Percentiles rank a stretch among this genome's conserved stretches.
These are phyloP conservation scores for Yamadazyma membranifaciens DNA, from an alignment of 1,139 yeast species.

Conservation along the genomic window DNA sequence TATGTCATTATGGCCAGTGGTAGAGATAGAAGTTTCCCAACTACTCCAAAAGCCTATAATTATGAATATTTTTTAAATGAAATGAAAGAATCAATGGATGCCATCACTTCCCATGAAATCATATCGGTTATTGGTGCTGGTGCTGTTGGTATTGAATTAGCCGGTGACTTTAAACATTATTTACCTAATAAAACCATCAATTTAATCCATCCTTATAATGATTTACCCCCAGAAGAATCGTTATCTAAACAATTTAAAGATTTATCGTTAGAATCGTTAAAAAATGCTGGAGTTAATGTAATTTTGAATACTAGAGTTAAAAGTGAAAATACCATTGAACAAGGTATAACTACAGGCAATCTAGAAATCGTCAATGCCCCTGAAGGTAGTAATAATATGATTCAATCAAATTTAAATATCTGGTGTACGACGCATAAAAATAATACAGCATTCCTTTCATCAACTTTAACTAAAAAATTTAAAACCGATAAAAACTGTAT, in stretches of 20 bases:
- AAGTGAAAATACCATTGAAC: conserved; percentile 14
- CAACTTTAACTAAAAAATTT: conserved; percentile 18
- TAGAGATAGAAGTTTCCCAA: conserved; percentile 53
- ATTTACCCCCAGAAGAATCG: conserved; percentile 43
- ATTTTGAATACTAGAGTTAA: conserved; percentile 26
- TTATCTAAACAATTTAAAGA: conserved; percentile 25
- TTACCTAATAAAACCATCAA: conserved; percentile 35
- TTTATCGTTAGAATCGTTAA: conserved; percentile 25
- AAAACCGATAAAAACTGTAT: conserved; percentile 29
- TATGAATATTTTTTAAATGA: conserved; percentile 28
- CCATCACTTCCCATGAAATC: conserved; percentile 21
- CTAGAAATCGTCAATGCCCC: conserved; percentile 23
- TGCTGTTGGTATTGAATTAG: conserved; percentile 50
- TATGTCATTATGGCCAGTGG: conserved; percentile 52
- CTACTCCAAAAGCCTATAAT: conserved; percentile 44
- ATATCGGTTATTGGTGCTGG: conserved; percentile 48
- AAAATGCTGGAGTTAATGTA: conserved; percentile 20
- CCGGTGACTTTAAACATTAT: conserved; percentile 42
- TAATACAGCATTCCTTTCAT: conserved; percentile 30
- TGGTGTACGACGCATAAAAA: conserved; percentile 48
- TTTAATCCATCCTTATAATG: conserved; percentile 39
- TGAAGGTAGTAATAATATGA: conserved; percentile 18
- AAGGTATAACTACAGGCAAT: conserved; percentile 23
- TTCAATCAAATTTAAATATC: conserved; percentile 34
- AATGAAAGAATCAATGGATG: conserved; percentile 29